These are phyloP conservation scores for sunflower (Helianthus annuus) DNA, from an alignment of 129 eudicot species.

Conservation along the genomic window HanXRQr2.0-SUNRISE NC_035446.2:168714247-168714746, in stretches of 20 bases:
- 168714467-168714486: too few species aligned
- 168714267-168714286: constrained; percentile 28
- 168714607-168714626: constrained; percentile 86
- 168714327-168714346: background rate
- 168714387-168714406: constrained; percentile 91
- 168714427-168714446: background rate
- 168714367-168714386: constrained; percentile 26
- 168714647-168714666: constrained; percentile 81
- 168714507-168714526: too few species aligned
- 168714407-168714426: background rate
- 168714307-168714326: background rate
- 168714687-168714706: constrained; percentile 65
- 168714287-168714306: background rate
- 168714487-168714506: too few species aligned
- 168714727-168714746: constrained; percentile 71
- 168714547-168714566: too few species aligned
- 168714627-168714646: constrained; percentile 82
- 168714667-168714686: constrained; percentile 96
- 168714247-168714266: constrained; percentile 79
- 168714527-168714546: too few species aligned
- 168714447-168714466: too few species aligned
- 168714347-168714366: constrained; percentile 22
- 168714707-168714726: constrained; percentile 72
- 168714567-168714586: background rate
- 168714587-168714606: constrained; percentile 59